Base-by-base conservation (phyloP, 768 basidiomycete genomes). In the Mycena crocata region DNA sequence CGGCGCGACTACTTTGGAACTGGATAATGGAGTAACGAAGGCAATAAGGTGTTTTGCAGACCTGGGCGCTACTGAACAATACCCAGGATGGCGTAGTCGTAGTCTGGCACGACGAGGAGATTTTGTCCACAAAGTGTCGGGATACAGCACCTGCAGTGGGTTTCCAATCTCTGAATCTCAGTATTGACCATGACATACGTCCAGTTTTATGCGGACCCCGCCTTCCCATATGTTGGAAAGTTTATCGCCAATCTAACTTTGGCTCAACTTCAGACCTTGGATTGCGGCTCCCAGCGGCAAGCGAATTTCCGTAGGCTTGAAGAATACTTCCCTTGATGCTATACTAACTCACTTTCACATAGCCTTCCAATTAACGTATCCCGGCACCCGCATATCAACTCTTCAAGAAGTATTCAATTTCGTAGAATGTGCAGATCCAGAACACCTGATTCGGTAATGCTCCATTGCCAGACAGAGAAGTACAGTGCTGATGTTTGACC, bases 21-120 rank as follows among this genome's bases (percentile, higher is more conserved):
- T 94, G 67, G 93, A 94, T 75, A 91, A 93, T 74, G 91, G 90
- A 2, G 84, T 93, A 62, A 92, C 92, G 10, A 87, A 86, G 82
- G 91, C 88, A 57, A 70, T 76, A n/a, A 32, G 8, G 37, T 31
- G 31, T 19, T 28, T 24, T 44, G 31, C 26, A n/a, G 26, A 23
- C 13, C 48, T n/a, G 42, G 49, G 61, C n/a, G 34, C 35, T 30
- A 8, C 42, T 52, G 35, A 57, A 31, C 66, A 72, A 50, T 60
- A 69, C 69, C 37, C 40, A 93, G 91, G 93, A 95, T 74, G 92
- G 90, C 15, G 84, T 85, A 51, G 89, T 91, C 19, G 82, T 95
- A 44, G 91, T 94, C 17, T 94, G 91, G 90, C 93, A 95, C 71
- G 93, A 95, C 77, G 88, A 89, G 76, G 79, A 80, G 45, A 90